Base-by-base conservation (phyloP, 1,139 yeast species). In the Yamadazyma friedrichii region DNA sequence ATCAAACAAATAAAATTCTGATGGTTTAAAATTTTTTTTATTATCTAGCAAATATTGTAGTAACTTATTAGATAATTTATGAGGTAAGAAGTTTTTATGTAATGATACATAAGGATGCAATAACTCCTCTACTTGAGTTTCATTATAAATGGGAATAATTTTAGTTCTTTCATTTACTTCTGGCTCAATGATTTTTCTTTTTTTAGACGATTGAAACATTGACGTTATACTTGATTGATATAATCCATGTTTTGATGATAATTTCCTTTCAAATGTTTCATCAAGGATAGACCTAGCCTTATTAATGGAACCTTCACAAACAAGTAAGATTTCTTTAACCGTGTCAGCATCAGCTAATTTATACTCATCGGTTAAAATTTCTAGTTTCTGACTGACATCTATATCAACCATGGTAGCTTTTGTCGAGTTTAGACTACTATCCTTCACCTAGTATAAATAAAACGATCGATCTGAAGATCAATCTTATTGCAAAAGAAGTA, bases 1-100 rank as follows among this genome's bases (percentile, higher is more conserved):
- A 2, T 82, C 88, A 50, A 83, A 84, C 12, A 85, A 62, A 43
- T 74, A 70, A 52, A 85, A 85, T 43, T 66, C 62, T 12, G 65
- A 64, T 2, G 62, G 58, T 1, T 50, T 48, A 62, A 80, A 77
- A 0, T 52, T 43, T 1, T 62, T 50, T 5, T 67, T 60, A 31
- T 74, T 76, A 1, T 62, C 54, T 44, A 76, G 45, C 11, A 82
- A 59, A 22, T 64, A 61, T 9, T 51, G 42, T 2, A 82, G 58
- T 2, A 82, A 51, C 0, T 52, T 50, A 31, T 75, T 65, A 0
- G 88, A 77, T 9, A 78, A 43, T 0, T 70, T 65, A 1, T 55
- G 43, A 0, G 85, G 83, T 3, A 85, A 60, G 35, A 82, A 77
- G 46, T 78, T 67, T 35, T 61, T 61, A 43, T 75, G 70, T 36